phyloP scores from a whole-genome alignment of 306 rosid species.

The Cicer cuneatum region DNA sequence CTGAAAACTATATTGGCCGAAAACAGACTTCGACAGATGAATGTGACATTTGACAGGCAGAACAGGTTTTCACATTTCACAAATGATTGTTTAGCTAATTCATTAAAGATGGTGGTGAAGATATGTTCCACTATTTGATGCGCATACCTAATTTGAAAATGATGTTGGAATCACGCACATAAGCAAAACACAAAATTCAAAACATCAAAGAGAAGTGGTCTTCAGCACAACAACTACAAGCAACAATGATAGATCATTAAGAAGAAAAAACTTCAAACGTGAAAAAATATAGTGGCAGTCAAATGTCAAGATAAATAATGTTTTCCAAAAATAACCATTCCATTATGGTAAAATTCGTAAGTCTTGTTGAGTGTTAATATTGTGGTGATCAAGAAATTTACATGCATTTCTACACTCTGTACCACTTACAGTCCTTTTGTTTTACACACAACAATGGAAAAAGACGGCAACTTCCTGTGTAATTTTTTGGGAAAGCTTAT shows the following conservation, averaged over 20 bases:
- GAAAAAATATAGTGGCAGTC: not conserved
- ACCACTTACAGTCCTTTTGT: not conserved
- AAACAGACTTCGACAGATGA: conserved; percentile 2
- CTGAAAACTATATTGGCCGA: not conserved
- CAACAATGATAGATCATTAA: not conserved
- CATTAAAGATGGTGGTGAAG: not conserved
- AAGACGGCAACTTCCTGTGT: not conserved
- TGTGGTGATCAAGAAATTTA: not conserved
- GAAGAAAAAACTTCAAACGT: not conserved
- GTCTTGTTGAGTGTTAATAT: not conserved
- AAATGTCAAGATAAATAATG: not conserved
- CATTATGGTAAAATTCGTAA: not conserved
- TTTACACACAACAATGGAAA: not conserved
- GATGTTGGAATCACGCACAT: not conserved
- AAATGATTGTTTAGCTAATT: not conserved
- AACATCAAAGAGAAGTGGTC: not conserved
- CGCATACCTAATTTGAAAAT: not conserved
- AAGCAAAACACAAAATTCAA: not conserved
- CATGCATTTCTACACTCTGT: not conserved
- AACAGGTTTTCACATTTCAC: not conserved
- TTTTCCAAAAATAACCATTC: not conserved
- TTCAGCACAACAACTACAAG: conserved; percentile 1
- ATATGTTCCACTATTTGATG: not conserved
- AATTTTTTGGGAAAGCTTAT: not conserved
- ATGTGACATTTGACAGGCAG: not conserved